These are phyloP conservation scores for Cardamine resedifolia DNA, from an alignment of 345 rosid species.

Conservation along the genomic window DNA sequence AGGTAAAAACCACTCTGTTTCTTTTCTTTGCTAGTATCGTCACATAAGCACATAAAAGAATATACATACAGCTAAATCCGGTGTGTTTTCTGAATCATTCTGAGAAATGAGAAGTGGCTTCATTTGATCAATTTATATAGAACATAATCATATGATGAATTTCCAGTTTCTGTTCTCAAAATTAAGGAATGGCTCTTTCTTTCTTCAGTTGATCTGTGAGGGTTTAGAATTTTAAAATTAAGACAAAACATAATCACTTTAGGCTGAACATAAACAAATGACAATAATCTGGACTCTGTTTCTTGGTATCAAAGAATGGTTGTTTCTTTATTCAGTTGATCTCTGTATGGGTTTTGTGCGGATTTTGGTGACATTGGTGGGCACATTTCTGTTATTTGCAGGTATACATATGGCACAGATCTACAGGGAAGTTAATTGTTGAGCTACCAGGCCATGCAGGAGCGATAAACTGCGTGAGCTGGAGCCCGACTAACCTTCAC, in stretches of 20 bases:
- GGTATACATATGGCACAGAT: conserved; percentile 76
- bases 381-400: conserved; percentile 25
- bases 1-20: conserved; percentile 38
- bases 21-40: not conserved
- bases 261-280: not conserved
- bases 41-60: not conserved
- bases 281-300: not conserved
- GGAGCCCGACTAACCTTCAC: conserved; percentile 65
- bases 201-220: not conserved
- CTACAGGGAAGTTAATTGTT: conserved; percentile 46
- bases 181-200: not conserved
- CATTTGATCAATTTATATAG: conserved; percentile 4
- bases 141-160: not conserved
- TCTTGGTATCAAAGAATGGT: not conserved
- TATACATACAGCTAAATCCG: not conserved
- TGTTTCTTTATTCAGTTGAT: not conserved
- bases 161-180: not conserved
- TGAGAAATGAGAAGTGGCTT: not conserved
- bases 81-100: conserved; percentile 5
- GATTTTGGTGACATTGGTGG: conserved; percentile 10
- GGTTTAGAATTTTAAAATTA: not conserved
- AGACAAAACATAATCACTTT: not conserved
- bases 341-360: not conserved
- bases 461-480: conserved; percentile 70
- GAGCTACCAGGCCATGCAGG: conserved; percentile 70